Conservation (phyloP, 805 yeast genomes). For the Candida maltosa region DNA sequence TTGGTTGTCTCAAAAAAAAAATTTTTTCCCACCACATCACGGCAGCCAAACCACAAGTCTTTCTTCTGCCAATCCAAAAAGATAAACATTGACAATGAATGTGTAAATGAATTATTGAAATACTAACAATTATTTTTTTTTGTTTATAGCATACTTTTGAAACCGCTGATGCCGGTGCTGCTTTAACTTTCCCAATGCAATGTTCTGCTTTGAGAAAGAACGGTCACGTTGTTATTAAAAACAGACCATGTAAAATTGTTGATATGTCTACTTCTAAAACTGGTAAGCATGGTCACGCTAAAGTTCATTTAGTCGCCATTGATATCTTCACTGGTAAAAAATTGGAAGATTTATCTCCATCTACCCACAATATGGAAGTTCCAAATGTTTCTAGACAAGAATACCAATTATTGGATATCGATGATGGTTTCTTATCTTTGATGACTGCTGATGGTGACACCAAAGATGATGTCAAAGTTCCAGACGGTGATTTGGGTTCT, state of each 20-base stretch:
- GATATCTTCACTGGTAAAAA: slow-evolving; percentile 99
- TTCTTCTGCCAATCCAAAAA: too few relatives aligned
- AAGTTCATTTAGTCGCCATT: slow-evolving; percentile 98
- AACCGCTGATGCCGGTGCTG: slow-evolving; percentile 98
- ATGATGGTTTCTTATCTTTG: slow-evolving; percentile 94
- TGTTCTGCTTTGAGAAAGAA: slow-evolving; percentile 99
- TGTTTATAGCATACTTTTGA: slow-evolving; percentile 80
- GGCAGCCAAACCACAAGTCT: too few relatives aligned
- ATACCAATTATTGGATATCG: slow-evolving; percentile 96
- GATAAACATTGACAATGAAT: too few relatives aligned
- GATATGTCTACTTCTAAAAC: slow-evolving; percentile 99
- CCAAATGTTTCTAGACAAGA: slow-evolving; percentile 96
- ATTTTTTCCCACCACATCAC: too few relatives aligned
- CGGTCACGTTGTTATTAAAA: slow-evolving; percentile 98
- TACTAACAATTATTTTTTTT: background rate
- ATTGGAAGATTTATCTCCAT: slow-evolving; percentile 99
- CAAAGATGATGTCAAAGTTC: slow-evolving; percentile 98
- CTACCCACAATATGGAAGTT: slow-evolving; percentile 99
- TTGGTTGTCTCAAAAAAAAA: too few relatives aligned
- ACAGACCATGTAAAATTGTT: slow-evolving; percentile 99
- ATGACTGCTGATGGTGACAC: slow-evolving; percentile 98
- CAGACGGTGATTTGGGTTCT: slow-evolving; percentile 98
- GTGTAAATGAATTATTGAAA: too few relatives aligned
- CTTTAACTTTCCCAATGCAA: slow-evolving; percentile 97
- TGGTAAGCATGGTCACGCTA: slow-evolving; percentile 99